Base-by-base conservation (phyloP, 1,139 yeast genomes). In the Pneumocystis carinii region DNA sequence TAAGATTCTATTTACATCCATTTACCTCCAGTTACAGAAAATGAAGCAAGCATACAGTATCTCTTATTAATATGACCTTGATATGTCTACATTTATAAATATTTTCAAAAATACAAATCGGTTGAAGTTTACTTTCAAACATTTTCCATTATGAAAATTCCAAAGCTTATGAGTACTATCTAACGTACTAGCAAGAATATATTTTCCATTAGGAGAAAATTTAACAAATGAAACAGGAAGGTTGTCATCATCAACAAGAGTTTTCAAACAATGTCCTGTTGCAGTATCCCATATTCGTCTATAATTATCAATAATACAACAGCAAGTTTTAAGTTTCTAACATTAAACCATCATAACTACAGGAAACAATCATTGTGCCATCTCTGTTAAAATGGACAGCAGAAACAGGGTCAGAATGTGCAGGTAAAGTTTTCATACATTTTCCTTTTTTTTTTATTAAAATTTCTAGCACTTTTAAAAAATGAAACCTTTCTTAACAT, bases 381-480 rank as follows among this genome's bases (percentile, higher is more conserved):
- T 92, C 98, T 63, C 84, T 85, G 1, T 83, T 79, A 63, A 92
- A 75, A 68, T 87, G 83, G 1, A 90, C 77, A 0, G 88, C 80
- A 60, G 88, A 83, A 1, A 92, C 87, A 0, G 97, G 95, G 69
- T 90, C 97, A 0, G 95, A 83, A 73, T 92, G 98, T 0, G 98
- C 97, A 19, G 96, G 88, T 64, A 92, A 76, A 0, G 95, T 88
- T 70, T 87, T 84, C 69, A 90, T 75, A 62, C 87, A 81, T 61
- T 79, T 79, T 0, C 95, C 94, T 57, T 37, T 37, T 32, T 8
- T 32, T 57, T 37, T 12, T 19, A 57, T 37, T 57, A 57, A 57
- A 39, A 39, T 37, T 27, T 48, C 4, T 19, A 24, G 15, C 19
- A 8, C 17, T 55, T 36, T 57, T 29, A 57, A 37, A 37, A 29